phyloP scores from a whole-genome alignment of 371 early-diverging fungal genomes.

The Mortierella sp. region DNA sequence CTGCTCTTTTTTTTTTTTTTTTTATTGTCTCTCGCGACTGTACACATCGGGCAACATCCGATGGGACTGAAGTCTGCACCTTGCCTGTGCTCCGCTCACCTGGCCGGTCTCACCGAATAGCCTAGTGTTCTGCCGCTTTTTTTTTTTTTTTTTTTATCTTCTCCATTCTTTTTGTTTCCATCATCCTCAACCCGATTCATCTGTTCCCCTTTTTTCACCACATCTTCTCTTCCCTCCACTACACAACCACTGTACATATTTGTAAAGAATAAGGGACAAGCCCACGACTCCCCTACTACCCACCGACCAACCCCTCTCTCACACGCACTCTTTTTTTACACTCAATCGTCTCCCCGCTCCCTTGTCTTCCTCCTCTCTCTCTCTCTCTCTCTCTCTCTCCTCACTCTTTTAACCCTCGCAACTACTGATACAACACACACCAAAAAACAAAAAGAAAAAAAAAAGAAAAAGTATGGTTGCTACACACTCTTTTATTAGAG shows the following conservation, averaged over 20 bases:
- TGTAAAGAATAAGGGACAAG: no score
- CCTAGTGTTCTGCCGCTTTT: no score
- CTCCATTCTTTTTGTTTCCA: background rate
- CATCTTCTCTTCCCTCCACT: background rate
- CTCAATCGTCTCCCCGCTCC: background rate
- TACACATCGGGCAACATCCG: no score
- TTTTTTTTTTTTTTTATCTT: background rate
- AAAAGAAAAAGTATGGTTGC: background rate
- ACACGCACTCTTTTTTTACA: no score
- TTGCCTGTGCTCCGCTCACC: no score
- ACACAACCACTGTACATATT: background rate
- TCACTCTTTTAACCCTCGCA: conserved; percentile 1
- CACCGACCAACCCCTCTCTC: no score
- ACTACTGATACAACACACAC: background rate
- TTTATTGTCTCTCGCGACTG: no score
- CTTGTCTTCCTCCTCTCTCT: background rate
- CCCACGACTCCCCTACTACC: no score
- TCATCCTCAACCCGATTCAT: background rate
- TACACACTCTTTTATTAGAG: background rate
- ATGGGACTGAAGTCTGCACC: no score
- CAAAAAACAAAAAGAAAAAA: background rate
- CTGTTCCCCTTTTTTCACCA: background rate
- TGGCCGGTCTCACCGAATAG: no score
- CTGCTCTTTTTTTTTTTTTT: no score
- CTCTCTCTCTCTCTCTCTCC: background rate